Evolutionary conservation across 805 yeast genomes (phyloP).

Genomic region (Sugiyamaella marilandica): DNA sequence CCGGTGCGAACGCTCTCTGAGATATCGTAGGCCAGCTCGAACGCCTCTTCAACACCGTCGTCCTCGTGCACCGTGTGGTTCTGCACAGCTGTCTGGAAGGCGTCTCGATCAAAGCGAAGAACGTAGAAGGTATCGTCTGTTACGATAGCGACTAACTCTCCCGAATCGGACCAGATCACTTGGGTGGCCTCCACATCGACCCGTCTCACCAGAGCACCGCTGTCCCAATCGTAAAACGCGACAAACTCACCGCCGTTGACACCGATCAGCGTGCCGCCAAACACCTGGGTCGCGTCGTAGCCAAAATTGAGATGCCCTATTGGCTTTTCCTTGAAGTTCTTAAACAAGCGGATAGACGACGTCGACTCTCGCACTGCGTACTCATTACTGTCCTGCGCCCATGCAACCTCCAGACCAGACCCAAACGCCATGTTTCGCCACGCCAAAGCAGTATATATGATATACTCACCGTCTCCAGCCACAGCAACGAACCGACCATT

Average conservation of each 20-base stretch:
- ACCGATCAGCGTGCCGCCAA: conserved; percentile 85
- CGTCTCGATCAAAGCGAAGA: conserved; percentile 64
- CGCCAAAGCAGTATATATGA: conserved; percentile 92
- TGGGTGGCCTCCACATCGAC: conserved; percentile 75
- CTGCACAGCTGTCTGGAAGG: conserved; percentile 57
- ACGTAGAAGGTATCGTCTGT: conserved; percentile 72
- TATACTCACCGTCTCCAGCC: conserved; percentile 96
- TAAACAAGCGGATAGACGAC: conserved; percentile 62
- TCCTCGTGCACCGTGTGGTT: conserved; percentile 60
- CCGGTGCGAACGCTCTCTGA: conserved; percentile 81
- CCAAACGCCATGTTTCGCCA: conserved; percentile 97
- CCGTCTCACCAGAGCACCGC: conserved; percentile 77
- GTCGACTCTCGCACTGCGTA: conserved; percentile 76
- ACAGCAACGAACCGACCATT: conserved; percentile 97
- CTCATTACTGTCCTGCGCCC: conserved; percentile 88
- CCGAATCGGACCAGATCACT: conserved; percentile 89
- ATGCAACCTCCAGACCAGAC: conserved; percentile 80
- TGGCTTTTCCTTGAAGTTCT: conserved; percentile 78
- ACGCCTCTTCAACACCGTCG: conserved; percentile 84
- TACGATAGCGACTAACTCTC: conserved; percentile 76
- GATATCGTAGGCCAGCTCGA: conserved; percentile 78
- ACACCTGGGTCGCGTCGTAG: conserved; percentile 57
- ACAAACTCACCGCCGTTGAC: conserved; percentile 72
- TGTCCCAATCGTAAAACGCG: conserved; percentile 91
- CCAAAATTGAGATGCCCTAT: conserved; percentile 59